Percentiles rank a stretch among this genome's conserved stretches.
Conservation (phyloP, 805 yeast genomes). For the Blastobotrys terrestris region DNA sequence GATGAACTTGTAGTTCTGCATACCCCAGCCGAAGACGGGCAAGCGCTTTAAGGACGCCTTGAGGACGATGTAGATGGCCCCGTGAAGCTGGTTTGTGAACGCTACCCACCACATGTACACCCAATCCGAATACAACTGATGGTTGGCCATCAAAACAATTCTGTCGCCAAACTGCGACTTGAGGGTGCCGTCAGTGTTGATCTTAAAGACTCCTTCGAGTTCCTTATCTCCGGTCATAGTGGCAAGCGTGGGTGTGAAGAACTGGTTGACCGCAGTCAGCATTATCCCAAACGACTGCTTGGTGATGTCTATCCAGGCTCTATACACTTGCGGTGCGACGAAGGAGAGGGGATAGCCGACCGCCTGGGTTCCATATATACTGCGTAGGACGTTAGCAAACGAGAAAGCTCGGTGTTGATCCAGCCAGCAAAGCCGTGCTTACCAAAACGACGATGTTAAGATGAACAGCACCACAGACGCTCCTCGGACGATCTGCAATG, state of each 20-base stretch:
- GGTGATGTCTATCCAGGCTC: slow-evolving; percentile 29
- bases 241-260: slow-evolving; percentile 26
- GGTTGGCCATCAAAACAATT: slow-evolving; percentile 74
- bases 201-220: slow-evolving; percentile 21
- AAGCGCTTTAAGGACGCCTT: slow-evolving; percentile 65
- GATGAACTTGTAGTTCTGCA: slow-evolving; percentile 70
- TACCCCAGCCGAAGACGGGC: slow-evolving; percentile 82
- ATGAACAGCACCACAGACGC: slow-evolving; percentile 9
- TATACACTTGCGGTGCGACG: slow-evolving; percentile 22
- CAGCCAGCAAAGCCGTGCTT: too few species aligned
- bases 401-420: neutral
- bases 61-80: slow-evolving; percentile 63
- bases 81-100: slow-evolving; percentile 60
- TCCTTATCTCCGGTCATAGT: slow-evolving; percentile 25
- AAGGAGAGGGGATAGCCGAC: slow-evolving; percentile 27
- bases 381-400: neutral
- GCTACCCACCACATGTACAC: slow-evolving; percentile 80
- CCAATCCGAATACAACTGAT: slow-evolving; percentile 95
- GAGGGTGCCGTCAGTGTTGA: slow-evolving; percentile 20
- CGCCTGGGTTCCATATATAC: slow-evolving; percentile 1
- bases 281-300: slow-evolving; percentile 30
- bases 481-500: slow-evolving; percentile 8
- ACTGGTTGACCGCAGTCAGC: slow-evolving; percentile 25
- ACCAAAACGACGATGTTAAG: slow-evolving; percentile 2
- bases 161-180: slow-evolving; percentile 38